Evolutionary conservation across 2,329 filamentous ascomycete species (phyloP).

Genomic region (Penicillium hesseltinei): DNA sequence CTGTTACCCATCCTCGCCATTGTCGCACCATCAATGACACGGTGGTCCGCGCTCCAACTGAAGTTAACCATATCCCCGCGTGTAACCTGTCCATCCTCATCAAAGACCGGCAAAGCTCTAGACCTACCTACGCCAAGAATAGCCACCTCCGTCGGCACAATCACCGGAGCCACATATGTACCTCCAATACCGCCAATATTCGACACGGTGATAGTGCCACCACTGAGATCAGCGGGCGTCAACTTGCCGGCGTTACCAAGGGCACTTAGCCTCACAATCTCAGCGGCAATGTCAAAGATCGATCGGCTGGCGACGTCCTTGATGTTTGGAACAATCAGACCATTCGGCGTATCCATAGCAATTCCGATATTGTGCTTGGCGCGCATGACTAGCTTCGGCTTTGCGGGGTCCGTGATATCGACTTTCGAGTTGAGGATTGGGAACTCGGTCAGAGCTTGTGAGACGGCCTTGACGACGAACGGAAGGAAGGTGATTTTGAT

Average conservation of each 20-base stretch:
- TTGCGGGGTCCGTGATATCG: slow-evolving; percentile 60
- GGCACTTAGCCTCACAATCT: slow-evolving; percentile 70
- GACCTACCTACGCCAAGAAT: slow-evolving; percentile 87
- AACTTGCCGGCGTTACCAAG: slow-evolving; percentile 75
- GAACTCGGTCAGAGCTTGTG: slow-evolving; percentile 74
- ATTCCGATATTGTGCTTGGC: slow-evolving; percentile 91
- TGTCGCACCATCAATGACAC: slow-evolving; percentile 90
- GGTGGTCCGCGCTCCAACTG: slow-evolving; percentile 95
- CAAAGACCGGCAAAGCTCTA: slow-evolving; percentile 77
- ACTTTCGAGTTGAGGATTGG: slow-evolving; percentile 86
- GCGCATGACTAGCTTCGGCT: slow-evolving; percentile 74
- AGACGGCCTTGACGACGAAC: slow-evolving; percentile 95
- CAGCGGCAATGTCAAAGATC: slow-evolving; percentile 73
- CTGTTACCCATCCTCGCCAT: slow-evolving; percentile 86
- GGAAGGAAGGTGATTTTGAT: slow-evolving; percentile 83
- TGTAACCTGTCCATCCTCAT: slow-evolving; percentile 57
- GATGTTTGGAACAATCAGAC: slow-evolving; percentile 88
- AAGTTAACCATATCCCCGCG: slow-evolving; percentile 81
- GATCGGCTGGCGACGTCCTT: slow-evolving; percentile 75
- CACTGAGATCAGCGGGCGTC: slow-evolving; percentile 69
- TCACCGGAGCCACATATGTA: slow-evolving; percentile 85
- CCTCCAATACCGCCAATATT: slow-evolving; percentile 96
- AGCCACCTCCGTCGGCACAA: slow-evolving; percentile 85
- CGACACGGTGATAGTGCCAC: slow-evolving; percentile 90
- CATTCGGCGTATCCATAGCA: slow-evolving; percentile 87